Evolutionary conservation across 2,329 filamentous ascomycete species (phyloP).

Genomic region (Trichoderma lentiforme): DNA sequence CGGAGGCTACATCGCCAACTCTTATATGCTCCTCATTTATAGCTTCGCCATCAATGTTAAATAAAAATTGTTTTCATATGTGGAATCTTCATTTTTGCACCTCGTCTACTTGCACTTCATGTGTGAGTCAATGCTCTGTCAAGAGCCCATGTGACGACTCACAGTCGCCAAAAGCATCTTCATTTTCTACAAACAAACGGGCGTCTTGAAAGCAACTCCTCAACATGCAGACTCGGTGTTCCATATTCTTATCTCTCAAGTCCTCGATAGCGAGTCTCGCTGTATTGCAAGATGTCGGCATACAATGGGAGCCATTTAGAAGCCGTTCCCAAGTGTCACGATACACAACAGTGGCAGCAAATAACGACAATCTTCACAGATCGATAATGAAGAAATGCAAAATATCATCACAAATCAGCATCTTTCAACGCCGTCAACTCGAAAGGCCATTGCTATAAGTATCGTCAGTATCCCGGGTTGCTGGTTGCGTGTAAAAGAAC

Average conservation of each 20-base stretch:
- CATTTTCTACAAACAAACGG: neutral
- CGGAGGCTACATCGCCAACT: neutral
- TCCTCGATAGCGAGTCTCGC: neutral
- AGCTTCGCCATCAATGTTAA: neutral
- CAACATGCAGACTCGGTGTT: neutral
- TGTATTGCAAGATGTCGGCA: neutral
- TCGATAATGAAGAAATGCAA: neutral
- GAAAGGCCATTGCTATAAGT: neutral
- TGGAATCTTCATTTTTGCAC: neutral
- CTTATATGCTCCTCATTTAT: neutral
- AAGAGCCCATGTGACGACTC: neutral
- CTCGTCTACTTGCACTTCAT: neutral
- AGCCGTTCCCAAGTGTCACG: slow-evolving; percentile 11
- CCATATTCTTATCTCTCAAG: neutral
- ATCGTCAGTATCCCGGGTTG: neutral
- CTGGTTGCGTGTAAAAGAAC: neutral
- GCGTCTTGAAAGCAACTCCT: neutral
- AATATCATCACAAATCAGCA: neutral
- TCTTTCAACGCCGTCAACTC: neutral
- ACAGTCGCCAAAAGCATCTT: neutral
- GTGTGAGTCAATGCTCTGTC: neutral
- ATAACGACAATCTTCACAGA: neutral
- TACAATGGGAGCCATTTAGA: slow-evolving; percentile 3
- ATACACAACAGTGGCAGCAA: slow-evolving; percentile 15
- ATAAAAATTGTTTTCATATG: neutral